These are phyloP conservation scores for Leccinellum albellum DNA, from an alignment of 768 basidiomycete genomes.

Conservation along the genomic window DNA sequence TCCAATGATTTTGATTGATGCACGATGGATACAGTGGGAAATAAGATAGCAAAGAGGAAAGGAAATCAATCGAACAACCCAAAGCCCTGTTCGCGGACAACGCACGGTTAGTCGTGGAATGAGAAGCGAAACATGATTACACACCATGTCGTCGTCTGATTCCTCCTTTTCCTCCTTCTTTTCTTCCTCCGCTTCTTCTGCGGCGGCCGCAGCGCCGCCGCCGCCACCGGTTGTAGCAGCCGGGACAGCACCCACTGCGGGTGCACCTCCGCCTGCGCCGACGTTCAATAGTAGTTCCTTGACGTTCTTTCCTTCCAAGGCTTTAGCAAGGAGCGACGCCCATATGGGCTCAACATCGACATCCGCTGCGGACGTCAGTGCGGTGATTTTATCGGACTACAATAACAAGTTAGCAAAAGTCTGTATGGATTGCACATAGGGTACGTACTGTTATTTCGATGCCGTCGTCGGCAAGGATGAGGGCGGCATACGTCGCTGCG, in stretches of 20 bases:
- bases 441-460: constrained; percentile 91
- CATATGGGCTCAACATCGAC: constrained; percentile 95
- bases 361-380: constrained; percentile 79
- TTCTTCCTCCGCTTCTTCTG: constrained; percentile 73
- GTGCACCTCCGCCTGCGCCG: constrained; percentile 86
- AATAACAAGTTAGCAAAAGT: background rate
- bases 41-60: constrained; percentile 23
- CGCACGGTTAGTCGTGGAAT: background rate
- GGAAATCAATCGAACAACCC: constrained; percentile 85
- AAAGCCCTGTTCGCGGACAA: constrained; percentile 67
- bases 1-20: constrained; percentile 18
- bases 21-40: constrained; percentile 20
- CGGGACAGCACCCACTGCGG: constrained; percentile 56
- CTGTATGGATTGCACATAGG: background rate
- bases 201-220: constrained; percentile 60
- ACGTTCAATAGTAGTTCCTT: constrained; percentile 95
- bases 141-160: constrained; percentile 67
- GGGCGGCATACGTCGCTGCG: constrained; percentile 89
- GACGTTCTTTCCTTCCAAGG: constrained; percentile 96
- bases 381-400: constrained; percentile 87
- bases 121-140: background rate
- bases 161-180: constrained; percentile 88
- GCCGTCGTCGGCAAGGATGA: constrained; percentile 93
- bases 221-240: constrained; percentile 53
- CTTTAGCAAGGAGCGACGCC: constrained; percentile 95